Evolutionary conservation across 1,139 yeast genomes (phyloP).

Genomic region (Saccharomyces hybrid): DNA sequence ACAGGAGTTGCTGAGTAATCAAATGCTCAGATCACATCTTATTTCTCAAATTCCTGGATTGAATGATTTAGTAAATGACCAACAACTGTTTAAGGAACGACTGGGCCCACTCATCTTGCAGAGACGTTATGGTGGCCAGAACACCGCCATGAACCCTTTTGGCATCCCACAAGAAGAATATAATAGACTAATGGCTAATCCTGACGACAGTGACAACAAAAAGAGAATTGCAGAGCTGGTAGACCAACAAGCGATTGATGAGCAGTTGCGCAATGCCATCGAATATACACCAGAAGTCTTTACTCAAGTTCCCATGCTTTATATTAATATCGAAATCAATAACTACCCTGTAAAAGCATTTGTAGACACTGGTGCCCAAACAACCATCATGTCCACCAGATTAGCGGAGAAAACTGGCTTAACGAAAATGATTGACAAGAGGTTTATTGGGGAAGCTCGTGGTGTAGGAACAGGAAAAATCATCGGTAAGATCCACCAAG

Average conservation of each 20-base stretch:
- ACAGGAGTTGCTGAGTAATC: slow-evolving; percentile 40
- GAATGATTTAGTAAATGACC: slow-evolving; percentile 42
- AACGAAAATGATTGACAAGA: slow-evolving; percentile 65
- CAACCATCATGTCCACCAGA: slow-evolving; percentile 70
- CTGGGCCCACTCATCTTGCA: slow-evolving; percentile 34
- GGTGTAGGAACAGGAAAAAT: slow-evolving; percentile 86
- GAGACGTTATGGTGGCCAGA: slow-evolving; percentile 25
- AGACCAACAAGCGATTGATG: slow-evolving; percentile 66
- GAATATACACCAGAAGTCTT: slow-evolving; percentile 90
- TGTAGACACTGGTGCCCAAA: slow-evolving; percentile 95
- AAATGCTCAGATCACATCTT: slow-evolving; percentile 35
- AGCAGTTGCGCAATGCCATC: slow-evolving; percentile 68
- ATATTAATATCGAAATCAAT: slow-evolving; percentile 68
- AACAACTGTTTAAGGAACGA: slow-evolving; percentile 44
- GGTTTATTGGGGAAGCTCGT: slow-evolving; percentile 74
- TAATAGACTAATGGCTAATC: slow-evolving; percentile 47
- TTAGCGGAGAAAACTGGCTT: slow-evolving; percentile 71
- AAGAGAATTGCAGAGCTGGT: slow-evolving; percentile 59
- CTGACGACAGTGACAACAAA: slow-evolving; percentile 70
- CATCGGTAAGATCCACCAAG: slow-evolving; percentile 80
- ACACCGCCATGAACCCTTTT: slow-evolving; percentile 25
- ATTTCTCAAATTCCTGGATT: slow-evolving; percentile 38
- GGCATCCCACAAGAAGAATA: slow-evolving; percentile 43
- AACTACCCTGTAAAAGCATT: slow-evolving; percentile 81
- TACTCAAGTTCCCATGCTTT: slow-evolving; percentile 75